Evolutionary conservation across 2,329 filamentous ascomycete genomes (phyloP).

Genomic region (Penicillium sp.): DNA sequence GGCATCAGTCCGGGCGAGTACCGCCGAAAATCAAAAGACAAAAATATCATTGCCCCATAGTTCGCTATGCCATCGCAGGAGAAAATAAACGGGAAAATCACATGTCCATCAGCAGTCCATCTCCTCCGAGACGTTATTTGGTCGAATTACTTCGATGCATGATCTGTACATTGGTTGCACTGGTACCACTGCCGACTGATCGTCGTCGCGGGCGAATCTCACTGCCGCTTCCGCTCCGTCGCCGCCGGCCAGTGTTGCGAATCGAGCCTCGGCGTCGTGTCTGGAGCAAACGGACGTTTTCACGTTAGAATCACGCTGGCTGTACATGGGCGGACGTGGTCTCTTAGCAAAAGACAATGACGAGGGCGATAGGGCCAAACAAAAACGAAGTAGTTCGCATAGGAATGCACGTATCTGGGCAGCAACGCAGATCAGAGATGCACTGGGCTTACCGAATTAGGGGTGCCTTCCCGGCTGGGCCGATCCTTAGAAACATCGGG

Average conservation of each 20-base stretch:
- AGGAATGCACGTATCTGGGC: slow-evolving; percentile 25
- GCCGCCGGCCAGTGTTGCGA: slow-evolving; percentile 40
- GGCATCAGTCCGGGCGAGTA: slow-evolving; percentile 24
- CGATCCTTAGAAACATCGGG: slow-evolving; percentile 54
- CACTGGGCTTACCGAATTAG: slow-evolving; percentile 48
- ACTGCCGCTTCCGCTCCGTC: slow-evolving; percentile 44
- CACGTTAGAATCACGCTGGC: slow-evolving; percentile 51
- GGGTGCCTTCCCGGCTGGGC: slow-evolving; percentile 39
- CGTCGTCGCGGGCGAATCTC: slow-evolving; percentile 45
- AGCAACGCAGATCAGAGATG: slow-evolving; percentile 29
- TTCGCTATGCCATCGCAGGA: slow-evolving; percentile 41
- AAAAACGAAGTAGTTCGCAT: slow-evolving; percentile 21
- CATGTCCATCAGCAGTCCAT: slow-evolving; percentile 22
- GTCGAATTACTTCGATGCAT: slow-evolving; percentile 46
- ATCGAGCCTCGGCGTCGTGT: slow-evolving; percentile 47
- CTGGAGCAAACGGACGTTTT: slow-evolving; percentile 47
- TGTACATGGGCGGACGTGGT: slow-evolving; percentile 36
- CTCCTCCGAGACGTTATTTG: slow-evolving; percentile 33
- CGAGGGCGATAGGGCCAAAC: slow-evolving; percentile 19
- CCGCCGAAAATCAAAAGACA: slow-evolving; percentile 27
- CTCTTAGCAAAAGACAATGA: slow-evolving; percentile 45
- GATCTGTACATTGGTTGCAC: slow-evolving; percentile 35
- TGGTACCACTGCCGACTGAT: slow-evolving; percentile 39
- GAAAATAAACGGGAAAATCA: slow-evolving; percentile 27
- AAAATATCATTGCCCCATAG: slow-evolving; percentile 36